Conservation (phyloP, 2,329 filamentous ascomycete species). For the Botrytis cinerea region DNA sequence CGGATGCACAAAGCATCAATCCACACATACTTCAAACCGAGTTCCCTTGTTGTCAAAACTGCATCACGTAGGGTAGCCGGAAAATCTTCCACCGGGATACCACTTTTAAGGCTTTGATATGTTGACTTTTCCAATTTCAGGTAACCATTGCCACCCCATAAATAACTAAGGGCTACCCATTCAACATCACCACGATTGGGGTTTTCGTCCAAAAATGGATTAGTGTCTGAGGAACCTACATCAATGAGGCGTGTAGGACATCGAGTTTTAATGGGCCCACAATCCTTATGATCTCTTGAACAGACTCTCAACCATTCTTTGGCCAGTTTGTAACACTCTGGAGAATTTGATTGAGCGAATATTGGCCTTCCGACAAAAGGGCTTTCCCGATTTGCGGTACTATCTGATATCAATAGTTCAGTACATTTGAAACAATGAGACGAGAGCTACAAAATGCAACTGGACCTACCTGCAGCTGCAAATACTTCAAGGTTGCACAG, state of each 20-base stretch:
- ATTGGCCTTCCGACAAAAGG: slow-evolving; percentile 21
- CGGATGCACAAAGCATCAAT: slow-evolving; percentile 22
- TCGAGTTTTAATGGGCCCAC: slow-evolving; percentile 11
- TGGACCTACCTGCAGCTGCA: not conserved
- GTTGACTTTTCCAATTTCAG: slow-evolving; percentile 13
- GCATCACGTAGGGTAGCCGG: slow-evolving; percentile 19
- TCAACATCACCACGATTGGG: slow-evolving; percentile 7
- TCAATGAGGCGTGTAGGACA: slow-evolving; percentile 22
- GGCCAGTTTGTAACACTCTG: slow-evolving; percentile 19
- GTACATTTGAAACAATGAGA: not conserved
- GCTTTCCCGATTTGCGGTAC: not conserved
- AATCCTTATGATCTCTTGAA: slow-evolving; percentile 17
- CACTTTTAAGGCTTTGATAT: slow-evolving; percentile 10
- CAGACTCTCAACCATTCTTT: slow-evolving; percentile 21
- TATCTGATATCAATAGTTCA: not conserved
- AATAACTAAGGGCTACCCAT: slow-evolving; percentile 21
- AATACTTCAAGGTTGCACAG: slow-evolving; percentile 22
- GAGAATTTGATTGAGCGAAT: slow-evolving; percentile 5
- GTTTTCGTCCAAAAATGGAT: slow-evolving; percentile 15
- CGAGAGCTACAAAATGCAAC: not conserved
- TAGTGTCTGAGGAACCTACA: slow-evolving; percentile 1
- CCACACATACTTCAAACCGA: slow-evolving; percentile 21
- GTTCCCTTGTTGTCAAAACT: slow-evolving; percentile 6
- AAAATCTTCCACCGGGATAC: slow-evolving; percentile 11
- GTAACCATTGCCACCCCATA: slow-evolving; percentile 18